Evolutionary conservation across 768 basidiomycete species (phyloP).

Genomic region (Rubroboletus pulcherrimus): DNA sequence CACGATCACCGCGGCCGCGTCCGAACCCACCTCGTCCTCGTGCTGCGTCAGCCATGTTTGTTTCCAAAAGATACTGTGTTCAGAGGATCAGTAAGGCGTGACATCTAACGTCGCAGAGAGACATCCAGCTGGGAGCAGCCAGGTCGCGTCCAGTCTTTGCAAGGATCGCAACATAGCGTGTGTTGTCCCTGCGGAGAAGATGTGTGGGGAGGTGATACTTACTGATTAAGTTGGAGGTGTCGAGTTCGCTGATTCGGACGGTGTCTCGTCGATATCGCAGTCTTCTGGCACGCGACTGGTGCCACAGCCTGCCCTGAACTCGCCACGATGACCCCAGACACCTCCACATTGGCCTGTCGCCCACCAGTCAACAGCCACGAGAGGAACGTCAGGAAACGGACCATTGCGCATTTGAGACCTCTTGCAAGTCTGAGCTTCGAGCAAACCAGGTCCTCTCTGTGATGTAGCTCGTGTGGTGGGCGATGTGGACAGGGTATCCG

Average conservation of each 20-base stretch:
- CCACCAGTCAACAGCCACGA: neutral
- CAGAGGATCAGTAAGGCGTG: conserved; percentile 27
- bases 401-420: neutral
- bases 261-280: conserved; percentile 7
- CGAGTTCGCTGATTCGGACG: conserved; percentile 15
- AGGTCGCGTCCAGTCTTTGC: neutral
- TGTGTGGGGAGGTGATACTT: conserved; percentile 25
- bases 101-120: conserved; percentile 39
- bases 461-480: neutral
- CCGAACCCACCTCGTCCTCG: conserved; percentile 92
- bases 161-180: neutral
- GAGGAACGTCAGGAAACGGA: neutral
- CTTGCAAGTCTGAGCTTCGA: neutral
- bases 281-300: neutral
- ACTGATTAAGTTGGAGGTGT: conserved; percentile 32
- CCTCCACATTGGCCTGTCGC: conserved; percentile 12
- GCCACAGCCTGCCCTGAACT: conserved; percentile 30
- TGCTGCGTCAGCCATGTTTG: conserved; percentile 81
- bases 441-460: neutral
- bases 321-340: conserved; percentile 17
- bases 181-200: neutral
- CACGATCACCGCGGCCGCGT: conserved; percentile 72
- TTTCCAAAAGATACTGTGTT: conserved; percentile 23
- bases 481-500: conserved; percentile 9
- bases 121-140: conserved; percentile 46